A percentile compares a stretch with the other conserved stretches of the same genome.
phyloP scores from a whole-genome alignment of 805 yeast species.

The Kuraishia piskuri region DNA sequence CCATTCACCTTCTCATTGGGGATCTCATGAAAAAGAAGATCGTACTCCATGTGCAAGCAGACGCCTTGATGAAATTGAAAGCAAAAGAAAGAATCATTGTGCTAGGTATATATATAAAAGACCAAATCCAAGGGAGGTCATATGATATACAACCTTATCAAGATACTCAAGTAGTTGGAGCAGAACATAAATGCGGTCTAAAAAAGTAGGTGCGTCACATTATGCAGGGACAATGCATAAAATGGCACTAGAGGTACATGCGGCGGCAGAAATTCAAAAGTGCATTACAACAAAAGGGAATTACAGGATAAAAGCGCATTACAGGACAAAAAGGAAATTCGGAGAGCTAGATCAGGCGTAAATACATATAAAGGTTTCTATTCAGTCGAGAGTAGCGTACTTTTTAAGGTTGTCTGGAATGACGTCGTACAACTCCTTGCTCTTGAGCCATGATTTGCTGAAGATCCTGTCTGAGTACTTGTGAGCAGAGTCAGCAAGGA shows the following conservation, averaged over 20 bases:
- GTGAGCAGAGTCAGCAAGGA: slow-evolving; percentile 87
- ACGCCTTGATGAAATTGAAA: too few relatives aligned
- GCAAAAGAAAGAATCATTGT: too few relatives aligned
- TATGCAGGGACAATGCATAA: not conserved
- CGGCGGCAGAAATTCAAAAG: not conserved
- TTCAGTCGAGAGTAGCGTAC: slow-evolving; percentile 45
- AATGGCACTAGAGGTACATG: not conserved
- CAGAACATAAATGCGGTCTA: not conserved
- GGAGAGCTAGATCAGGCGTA: too few relatives aligned
- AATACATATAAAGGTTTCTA: not conserved
- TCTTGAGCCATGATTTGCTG: slow-evolving; percentile 66
- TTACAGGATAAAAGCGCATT: not conserved
- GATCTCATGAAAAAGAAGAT: too few relatives aligned
- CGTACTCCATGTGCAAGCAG: too few relatives aligned
- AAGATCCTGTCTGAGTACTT: slow-evolving; percentile 79
- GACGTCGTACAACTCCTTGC: slow-evolving; percentile 54
- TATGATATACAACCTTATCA: not conserved
- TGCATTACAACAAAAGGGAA: not conserved
- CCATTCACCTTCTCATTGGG: not conserved
- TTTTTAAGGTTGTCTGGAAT: slow-evolving; percentile 66
- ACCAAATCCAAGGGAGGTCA: too few relatives aligned
- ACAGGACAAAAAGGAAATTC: too few relatives aligned
- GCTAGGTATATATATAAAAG: too few relatives aligned
- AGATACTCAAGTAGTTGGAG: too few relatives aligned
- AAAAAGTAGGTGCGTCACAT: not conserved